These are phyloP conservation scores for Trametes versicolor DNA, from an alignment of 1,284 basidiomycete genomes.

Conservation along the genomic window DNA sequence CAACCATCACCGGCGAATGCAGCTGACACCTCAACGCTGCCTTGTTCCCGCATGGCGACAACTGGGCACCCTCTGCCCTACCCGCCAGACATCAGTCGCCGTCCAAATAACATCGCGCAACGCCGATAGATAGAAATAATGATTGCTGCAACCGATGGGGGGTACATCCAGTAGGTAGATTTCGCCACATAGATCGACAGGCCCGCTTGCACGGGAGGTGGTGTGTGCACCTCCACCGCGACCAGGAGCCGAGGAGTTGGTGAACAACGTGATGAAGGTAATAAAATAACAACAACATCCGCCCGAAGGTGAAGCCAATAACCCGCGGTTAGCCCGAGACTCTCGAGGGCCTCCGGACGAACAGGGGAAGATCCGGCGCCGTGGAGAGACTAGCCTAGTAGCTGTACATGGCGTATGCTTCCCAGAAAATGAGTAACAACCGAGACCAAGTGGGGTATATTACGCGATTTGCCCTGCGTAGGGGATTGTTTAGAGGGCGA, in stretches of 20 bases:
- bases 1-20: too few species aligned
- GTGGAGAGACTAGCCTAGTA: conserved; percentile 32
- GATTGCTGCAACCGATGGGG: conserved; percentile 31
- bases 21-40: background rate
- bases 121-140: conserved; percentile 34
- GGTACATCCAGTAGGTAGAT: conserved; percentile 22
- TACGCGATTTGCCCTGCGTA: conserved; percentile 28
- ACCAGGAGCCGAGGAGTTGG: conserved; percentile 29
- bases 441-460: conserved; percentile 28
- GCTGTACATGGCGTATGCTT: conserved; percentile 37
- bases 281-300: conserved; percentile 33
- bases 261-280: conserved; percentile 24
- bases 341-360: conserved; percentile 31
- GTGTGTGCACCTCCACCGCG: conserved; percentile 19
- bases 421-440: conserved; percentile 16
- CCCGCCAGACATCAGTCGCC: background rate
- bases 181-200: conserved; percentile 30
- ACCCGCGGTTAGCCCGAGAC: conserved; percentile 31
- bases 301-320: conserved; percentile 23
- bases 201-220: conserved; percentile 31
- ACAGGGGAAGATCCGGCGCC: conserved; percentile 33
- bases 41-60: background rate
- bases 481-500: conserved; percentile 39
- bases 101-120: background rate
- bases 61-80: background rate